Evolutionary conservation across 164 flowering plant species (phyloP).

Genomic region (Berberis thunbergii): DNA sequence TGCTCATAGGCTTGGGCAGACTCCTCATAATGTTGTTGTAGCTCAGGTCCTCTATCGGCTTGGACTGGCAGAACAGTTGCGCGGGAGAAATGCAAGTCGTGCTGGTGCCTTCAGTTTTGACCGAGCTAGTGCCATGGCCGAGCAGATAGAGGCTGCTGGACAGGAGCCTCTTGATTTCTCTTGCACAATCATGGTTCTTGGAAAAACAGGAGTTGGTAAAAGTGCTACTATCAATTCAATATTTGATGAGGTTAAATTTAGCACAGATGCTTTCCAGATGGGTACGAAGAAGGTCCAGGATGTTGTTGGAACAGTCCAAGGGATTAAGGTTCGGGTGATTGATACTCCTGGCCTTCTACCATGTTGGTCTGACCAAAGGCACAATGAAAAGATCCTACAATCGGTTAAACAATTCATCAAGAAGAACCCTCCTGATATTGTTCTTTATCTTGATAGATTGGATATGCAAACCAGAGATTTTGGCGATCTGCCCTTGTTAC

Average conservation of each 20-base stretch:
- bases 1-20: conserved; percentile 97
- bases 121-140: not conserved
- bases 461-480: conserved; percentile 76
- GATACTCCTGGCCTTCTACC: conserved; percentile 83
- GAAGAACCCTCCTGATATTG: conserved; percentile 71
- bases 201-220: conserved; percentile 92
- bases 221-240: conserved; percentile 94
- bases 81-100: not conserved
- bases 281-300: conserved; percentile 54
- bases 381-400: conserved; percentile 46
- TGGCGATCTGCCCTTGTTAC: conserved; percentile 79
- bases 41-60: not conserved
- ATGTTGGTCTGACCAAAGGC: conserved; percentile 61
- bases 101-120: conserved; percentile 1
- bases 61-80: not conserved
- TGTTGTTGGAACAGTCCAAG: conserved; percentile 57
- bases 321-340: conserved; percentile 60
- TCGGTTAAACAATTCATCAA: conserved; percentile 58
- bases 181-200: conserved; percentile 66
- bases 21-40: not conserved
- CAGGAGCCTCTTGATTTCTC: conserved; percentile 58
- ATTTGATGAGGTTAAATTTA: conserved; percentile 65
- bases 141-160: conserved; percentile 19
- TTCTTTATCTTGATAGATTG: conserved; percentile 80
- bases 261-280: conserved; percentile 58